Conservation (phyloP, 2,329 filamentous ascomycete species). For the Colletotrichum karsti region DNA sequence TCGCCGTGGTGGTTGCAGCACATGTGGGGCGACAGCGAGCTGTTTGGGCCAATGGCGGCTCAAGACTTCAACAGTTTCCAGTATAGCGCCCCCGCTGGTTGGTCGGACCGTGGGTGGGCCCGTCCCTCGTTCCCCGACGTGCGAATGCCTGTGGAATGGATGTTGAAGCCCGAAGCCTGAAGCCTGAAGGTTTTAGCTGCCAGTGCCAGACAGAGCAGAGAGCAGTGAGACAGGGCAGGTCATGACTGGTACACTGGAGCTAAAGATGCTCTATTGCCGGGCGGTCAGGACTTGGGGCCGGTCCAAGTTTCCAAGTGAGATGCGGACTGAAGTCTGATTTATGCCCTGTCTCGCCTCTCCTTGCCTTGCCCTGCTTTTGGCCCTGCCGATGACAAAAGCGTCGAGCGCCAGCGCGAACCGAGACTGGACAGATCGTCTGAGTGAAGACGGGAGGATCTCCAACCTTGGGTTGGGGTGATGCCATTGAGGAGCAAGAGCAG, state of each 20-base stretch:
- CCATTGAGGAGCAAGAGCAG: constrained; percentile 11
- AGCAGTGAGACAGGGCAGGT: background rate
- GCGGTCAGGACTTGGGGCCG: constrained; percentile 11
- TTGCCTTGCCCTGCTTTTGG: constrained; percentile 10
- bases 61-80: background rate
- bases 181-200: background rate
- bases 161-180: background rate
- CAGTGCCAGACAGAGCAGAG: background rate
- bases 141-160: no score
- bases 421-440: constrained; percentile 19
- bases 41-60: background rate
- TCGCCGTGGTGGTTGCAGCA: constrained; percentile 19
- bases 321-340: constrained; percentile 14
- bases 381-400: constrained; percentile 7
- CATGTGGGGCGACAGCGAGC: background rate
- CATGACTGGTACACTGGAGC: background rate
- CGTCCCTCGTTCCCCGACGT: background rate
- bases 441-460: constrained; percentile 11
- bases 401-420: background rate
- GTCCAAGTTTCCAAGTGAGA: constrained; percentile 18
- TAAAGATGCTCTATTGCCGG: background rate
- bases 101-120: constrained; percentile 5
- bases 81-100: constrained; percentile 13
- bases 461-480: constrained; percentile 19
- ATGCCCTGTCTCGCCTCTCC: constrained; percentile 16